Evolutionary conservation across 768 basidiomycete genomes (phyloP).

Genomic region (Suillus lakei): DNA sequence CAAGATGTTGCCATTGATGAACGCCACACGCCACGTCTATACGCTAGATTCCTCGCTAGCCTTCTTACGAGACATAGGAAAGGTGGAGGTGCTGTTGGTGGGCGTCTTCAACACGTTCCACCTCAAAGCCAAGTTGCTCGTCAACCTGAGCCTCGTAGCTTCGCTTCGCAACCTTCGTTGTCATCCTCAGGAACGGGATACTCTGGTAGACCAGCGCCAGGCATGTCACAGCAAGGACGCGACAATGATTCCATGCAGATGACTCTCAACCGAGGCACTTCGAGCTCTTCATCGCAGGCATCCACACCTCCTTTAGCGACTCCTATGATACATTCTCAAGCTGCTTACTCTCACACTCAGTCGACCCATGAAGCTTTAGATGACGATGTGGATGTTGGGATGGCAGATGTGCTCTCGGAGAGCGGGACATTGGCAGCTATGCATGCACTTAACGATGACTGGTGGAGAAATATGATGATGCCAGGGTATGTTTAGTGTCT

Average conservation of each 20-base stretch:
- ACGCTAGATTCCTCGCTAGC: slow-evolving; percentile 80
- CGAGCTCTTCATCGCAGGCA: not conserved
- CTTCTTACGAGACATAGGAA: slow-evolving; percentile 71
- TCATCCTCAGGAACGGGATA: slow-evolving; percentile 31
- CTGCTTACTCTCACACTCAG: slow-evolving; percentile 46
- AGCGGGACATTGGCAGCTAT: slow-evolving; percentile 71
- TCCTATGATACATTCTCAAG: slow-evolving; percentile 34
- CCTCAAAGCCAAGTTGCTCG: slow-evolving; percentile 43
- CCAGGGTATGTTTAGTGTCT: slow-evolving; percentile 58
- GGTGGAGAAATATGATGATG: slow-evolving; percentile 87
- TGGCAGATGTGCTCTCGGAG: slow-evolving; percentile 38
- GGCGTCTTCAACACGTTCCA: slow-evolving; percentile 56
- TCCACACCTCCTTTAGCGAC: slow-evolving; percentile 1
- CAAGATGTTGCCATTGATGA: slow-evolving; percentile 81
- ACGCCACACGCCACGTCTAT: slow-evolving; percentile 78
- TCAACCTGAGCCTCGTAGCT: slow-evolving; percentile 17
- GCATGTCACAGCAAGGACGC: slow-evolving; percentile 20
- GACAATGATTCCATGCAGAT: slow-evolving; percentile 37
- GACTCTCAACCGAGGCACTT: slow-evolving; percentile 17
- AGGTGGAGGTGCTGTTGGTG: slow-evolving; percentile 60
- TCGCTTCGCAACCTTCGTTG: slow-evolving; percentile 32
- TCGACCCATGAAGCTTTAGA: slow-evolving; percentile 20
- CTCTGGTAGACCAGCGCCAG: slow-evolving; percentile 17
- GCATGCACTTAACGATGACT: slow-evolving; percentile 71
- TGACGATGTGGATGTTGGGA: slow-evolving; percentile 22